These are phyloP conservation scores for Fusarium buharicum DNA, from an alignment of 2,329 filamentous ascomycete species.

Conservation along the genomic window DNA sequence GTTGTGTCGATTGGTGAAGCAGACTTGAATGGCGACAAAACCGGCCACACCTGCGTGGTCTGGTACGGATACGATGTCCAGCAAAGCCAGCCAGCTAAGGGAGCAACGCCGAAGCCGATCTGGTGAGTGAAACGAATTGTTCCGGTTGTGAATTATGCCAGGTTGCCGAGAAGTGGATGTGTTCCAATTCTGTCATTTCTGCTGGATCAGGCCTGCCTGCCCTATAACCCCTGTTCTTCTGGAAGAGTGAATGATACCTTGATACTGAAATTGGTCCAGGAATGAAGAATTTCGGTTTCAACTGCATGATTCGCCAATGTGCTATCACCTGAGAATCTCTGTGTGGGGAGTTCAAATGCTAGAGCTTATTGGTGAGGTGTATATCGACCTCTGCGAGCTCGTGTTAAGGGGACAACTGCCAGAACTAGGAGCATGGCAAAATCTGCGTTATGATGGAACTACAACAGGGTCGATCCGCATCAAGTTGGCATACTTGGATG, in stretches of 20 bases:
- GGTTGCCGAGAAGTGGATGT: constrained; percentile 15
- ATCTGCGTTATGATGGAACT: constrained; percentile 31
- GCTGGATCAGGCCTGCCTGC: constrained; percentile 6
- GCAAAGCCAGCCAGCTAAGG: constrained; percentile 33
- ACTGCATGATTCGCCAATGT: constrained; percentile 44
- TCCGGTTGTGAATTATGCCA: neutral
- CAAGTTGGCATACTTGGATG: constrained; percentile 34
- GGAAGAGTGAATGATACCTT: constrained; percentile 13
- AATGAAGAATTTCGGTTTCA: constrained; percentile 43
- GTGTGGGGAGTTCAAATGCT: constrained; percentile 44
- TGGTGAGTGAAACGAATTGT: constrained; percentile 39
- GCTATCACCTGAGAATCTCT: constrained; percentile 41
- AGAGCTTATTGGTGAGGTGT: constrained; percentile 42
- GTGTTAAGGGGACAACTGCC: constrained; percentile 34
- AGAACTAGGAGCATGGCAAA: constrained; percentile 39
- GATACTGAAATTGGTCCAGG: constrained; percentile 37
- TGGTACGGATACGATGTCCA: constrained; percentile 44
- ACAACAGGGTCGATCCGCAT: constrained; percentile 36
- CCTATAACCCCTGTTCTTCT: constrained; percentile 15
- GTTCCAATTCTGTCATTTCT: constrained; percentile 9
- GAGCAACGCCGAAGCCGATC: constrained; percentile 35
- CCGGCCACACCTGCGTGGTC: constrained; percentile 41
- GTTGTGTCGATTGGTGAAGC: constrained; percentile 34
- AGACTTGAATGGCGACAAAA: constrained; percentile 34
- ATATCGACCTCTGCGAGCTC: constrained; percentile 41